Evolutionary conservation across 1,284 basidiomycete genomes (phyloP), one percentile per base, ranked within the genome.

Genomic region (Chiua sp.): DNA sequence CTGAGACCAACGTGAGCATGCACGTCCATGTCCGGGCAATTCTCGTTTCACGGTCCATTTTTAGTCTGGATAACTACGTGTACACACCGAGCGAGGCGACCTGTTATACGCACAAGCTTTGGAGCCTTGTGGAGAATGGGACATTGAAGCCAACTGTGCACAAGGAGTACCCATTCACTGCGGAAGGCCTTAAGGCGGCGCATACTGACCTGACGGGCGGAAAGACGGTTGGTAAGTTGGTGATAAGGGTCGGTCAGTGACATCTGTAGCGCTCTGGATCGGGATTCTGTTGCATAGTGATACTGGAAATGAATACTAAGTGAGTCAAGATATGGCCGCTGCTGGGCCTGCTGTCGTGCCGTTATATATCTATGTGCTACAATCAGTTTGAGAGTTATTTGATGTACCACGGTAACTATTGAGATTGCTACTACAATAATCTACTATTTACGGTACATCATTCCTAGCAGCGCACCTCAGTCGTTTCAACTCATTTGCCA

Each of bases 111-210:
- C 77, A 77, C 26, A 83, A 91, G 72, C 77, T 96, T 3, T 94
- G 90, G 73, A 77, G 82, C 20, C 77, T 92, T 23, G 77, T 96
- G 49, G 74, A 78, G 11, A 76, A 79, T 8, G 91, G 88, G 0
- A 78, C 77, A 0, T 68, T 98, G 66, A 91, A 90, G 73, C 82
- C 92, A 57, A 82, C 85, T 50, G 80, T 96, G 20, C 86, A 88
- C 76, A 85, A 89, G 62, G 90, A 90, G 56, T 98, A 98, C 67
- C 85, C 86, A 0, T 95, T 98, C 77, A 88, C 90, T 0, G 85
- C 87, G 1, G 90, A 96, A 59, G 95, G 93, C 1, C 86, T 91
- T 10, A 82, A 79, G 63, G 82, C 91, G 65, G 88, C 94, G 1
- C 96, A 98, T 68, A 80, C 72, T 4, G 96, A 98, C 72, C 82